These are phyloP conservation scores for Neonothopanus nambi DNA, from an alignment of 1,284 basidiomycete species.

Conservation along the genomic window DNA sequence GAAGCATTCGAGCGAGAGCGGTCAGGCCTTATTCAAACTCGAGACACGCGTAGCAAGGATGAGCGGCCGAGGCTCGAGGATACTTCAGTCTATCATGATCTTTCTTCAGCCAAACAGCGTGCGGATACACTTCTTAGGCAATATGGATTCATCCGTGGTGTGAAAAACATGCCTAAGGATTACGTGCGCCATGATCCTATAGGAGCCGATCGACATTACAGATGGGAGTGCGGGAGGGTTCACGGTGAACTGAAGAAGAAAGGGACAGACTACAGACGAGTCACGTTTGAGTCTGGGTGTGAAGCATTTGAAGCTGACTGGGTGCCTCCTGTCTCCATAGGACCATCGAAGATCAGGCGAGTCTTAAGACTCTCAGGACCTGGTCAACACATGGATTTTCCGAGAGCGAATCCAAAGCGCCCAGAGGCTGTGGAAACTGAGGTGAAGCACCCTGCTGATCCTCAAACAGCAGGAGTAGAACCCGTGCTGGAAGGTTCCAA, in stretches of 20 bases:
- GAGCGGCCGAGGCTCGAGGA: slow-evolving; percentile 1
- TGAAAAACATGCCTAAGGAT: slow-evolving; percentile 17
- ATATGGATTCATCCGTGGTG: slow-evolving; percentile 19
- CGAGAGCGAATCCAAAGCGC: neutral
- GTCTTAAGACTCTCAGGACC: slow-evolving; percentile 1
- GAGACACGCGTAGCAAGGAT: slow-evolving; percentile 6
- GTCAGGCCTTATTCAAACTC: slow-evolving; percentile 11
- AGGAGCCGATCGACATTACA: neutral
- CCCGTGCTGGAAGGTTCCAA: too few relatives aligned
- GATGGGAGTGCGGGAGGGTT: slow-evolving; percentile 22
- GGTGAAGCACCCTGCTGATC: neutral
- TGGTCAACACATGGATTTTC: slow-evolving; percentile 17
- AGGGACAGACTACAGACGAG: slow-evolving; percentile 13
- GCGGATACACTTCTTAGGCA: slow-evolving; percentile 14
- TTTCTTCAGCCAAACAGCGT: slow-evolving; percentile 12
- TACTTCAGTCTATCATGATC: slow-evolving; percentile 14
- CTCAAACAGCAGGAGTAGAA: neutral
- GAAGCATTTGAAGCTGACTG: slow-evolving; percentile 22
- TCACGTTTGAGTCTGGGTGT: slow-evolving; percentile 13
- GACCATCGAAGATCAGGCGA: slow-evolving; percentile 8
- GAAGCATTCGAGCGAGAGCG: slow-evolving; percentile 17
- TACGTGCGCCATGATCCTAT: slow-evolving; percentile 6
- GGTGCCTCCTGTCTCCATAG: slow-evolving; percentile 18
- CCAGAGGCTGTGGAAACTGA: too few relatives aligned
- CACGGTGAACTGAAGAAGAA: slow-evolving; percentile 15